Evolutionary conservation across 306 rosid genomes (phyloP).

Genomic region (Ochetophila trinervis): DNA sequence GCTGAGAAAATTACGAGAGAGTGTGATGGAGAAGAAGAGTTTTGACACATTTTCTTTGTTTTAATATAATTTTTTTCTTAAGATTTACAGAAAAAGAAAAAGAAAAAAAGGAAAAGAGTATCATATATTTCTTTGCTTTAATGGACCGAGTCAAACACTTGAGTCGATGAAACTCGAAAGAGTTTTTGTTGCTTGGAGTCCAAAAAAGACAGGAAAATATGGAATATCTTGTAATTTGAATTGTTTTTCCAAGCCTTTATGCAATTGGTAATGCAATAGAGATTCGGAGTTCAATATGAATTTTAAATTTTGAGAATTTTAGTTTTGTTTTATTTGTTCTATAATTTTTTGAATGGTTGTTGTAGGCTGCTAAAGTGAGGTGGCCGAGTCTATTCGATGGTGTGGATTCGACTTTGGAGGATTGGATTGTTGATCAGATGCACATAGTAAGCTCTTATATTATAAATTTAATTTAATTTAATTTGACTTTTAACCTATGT

Average conservation of each 20-base stretch:
- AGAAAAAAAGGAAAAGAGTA: no score
- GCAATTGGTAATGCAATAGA: background rate
- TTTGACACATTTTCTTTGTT: background rate
- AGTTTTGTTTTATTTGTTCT: background rate
- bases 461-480: slow-evolving; percentile 6
- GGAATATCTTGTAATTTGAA: background rate
- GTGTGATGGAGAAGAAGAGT: no score
- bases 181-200: no score
- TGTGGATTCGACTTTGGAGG: slow-evolving; percentile 57
- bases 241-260: background rate
- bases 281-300: background rate
- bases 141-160: background rate
- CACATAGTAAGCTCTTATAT: slow-evolving; percentile 43
- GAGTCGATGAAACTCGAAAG: background rate
- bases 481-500: slow-evolving; percentile 7
- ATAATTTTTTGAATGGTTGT: slow-evolving; percentile 18
- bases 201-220: background rate
- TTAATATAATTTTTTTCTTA: no score
- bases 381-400: slow-evolving; percentile 69
- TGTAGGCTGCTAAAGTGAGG: slow-evolving; percentile 81
- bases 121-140: no score
- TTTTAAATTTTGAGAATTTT: background rate
- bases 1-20: background rate
- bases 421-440: slow-evolving; percentile 83
- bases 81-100: no score